Conservation (phyloP, 1,284 basidiomycete genomes). For the Moniliophthora roreri region DNA sequence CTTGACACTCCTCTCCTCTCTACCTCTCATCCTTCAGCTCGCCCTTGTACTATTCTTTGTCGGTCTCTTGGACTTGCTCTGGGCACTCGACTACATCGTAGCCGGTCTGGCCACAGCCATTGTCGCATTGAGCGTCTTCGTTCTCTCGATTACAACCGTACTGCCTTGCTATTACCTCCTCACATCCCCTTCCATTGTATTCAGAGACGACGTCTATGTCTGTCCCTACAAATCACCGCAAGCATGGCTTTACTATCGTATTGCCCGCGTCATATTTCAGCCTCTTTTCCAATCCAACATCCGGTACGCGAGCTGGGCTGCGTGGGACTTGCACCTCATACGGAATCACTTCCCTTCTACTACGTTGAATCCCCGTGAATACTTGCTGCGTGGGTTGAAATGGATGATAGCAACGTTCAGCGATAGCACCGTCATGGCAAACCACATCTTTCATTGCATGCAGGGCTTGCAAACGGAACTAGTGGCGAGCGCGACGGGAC, state of each 20-base stretch:
- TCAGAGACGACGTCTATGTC: not conserved
- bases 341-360: constrained; percentile 9
- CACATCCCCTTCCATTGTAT: not conserved
- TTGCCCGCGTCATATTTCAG: constrained; percentile 1
- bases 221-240: constrained; percentile 29
- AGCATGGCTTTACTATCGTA: constrained; percentile 18
- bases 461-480: constrained; percentile 11
- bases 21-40: constrained; percentile 27
- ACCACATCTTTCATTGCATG: constrained; percentile 14
- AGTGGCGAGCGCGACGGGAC: constrained; percentile 10
- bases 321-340: constrained; percentile 11
- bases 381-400: constrained; percentile 10
- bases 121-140: constrained; percentile 16
- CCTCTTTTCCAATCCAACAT: constrained; percentile 1
- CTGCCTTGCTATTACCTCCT: constrained; percentile 19
- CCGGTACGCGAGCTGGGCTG: constrained; percentile 10
- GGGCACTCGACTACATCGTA: constrained; percentile 20
- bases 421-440: constrained; percentile 15
- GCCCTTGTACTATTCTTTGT: constrained; percentile 24
- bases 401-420: constrained; percentile 15
- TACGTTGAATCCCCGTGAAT: constrained; percentile 2
- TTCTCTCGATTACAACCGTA: constrained; percentile 18
- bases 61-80: constrained; percentile 22
- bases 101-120: constrained; percentile 19
- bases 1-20: constrained; percentile 22